Conservation (phyloP, 2,329 filamentous ascomycete genomes). For the Neofusicoccum kwambonambiense region DNA sequence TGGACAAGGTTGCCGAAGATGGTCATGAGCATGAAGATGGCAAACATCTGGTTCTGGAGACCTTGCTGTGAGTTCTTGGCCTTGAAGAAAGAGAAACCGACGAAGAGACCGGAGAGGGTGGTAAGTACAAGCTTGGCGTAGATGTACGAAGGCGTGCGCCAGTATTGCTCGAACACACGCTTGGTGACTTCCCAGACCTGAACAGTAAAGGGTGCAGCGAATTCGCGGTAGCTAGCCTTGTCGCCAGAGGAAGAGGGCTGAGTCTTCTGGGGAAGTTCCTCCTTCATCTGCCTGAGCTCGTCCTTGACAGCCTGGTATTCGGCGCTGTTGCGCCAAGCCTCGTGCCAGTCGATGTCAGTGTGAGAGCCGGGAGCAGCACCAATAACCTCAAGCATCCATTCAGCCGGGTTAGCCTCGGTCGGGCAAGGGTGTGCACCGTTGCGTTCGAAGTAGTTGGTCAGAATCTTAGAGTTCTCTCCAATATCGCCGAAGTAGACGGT, state of each 20-base stretch:
- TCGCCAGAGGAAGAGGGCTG: conserved; percentile 41
- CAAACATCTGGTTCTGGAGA: conserved; percentile 77
- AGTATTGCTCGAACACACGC: conserved; percentile 88
- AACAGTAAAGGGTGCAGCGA: conserved; percentile 69
- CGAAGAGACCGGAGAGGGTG: conserved; percentile 65
- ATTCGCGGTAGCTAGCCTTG: conserved; percentile 67
- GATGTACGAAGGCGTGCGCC: conserved; percentile 86
- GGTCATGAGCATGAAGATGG: conserved; percentile 72
- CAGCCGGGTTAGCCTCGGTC: conserved; percentile 71
- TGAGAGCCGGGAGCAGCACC: conserved; percentile 51
- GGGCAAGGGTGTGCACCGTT: conserved; percentile 67
- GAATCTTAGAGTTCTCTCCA: conserved; percentile 62
- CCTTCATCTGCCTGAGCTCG: conserved; percentile 48
- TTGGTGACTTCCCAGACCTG: conserved; percentile 68
- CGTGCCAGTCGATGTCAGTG: conserved; percentile 52
- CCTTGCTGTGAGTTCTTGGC: conserved; percentile 69
- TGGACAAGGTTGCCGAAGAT: conserved; percentile 74
- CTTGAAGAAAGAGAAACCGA: conserved; percentile 74
- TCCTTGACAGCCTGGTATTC: conserved; percentile 46
- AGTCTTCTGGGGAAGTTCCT: conserved; percentile 36
- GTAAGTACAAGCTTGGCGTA: conserved; percentile 77
- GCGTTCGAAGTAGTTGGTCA: conserved; percentile 72
- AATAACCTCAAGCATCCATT: conserved; percentile 70
- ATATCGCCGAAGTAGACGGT: conserved; percentile 78
- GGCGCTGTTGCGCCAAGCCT: conserved; percentile 48